Evolutionary conservation across 768 basidiomycete genomes (phyloP).

Genomic region (Flagelloscypha sp.): DNA sequence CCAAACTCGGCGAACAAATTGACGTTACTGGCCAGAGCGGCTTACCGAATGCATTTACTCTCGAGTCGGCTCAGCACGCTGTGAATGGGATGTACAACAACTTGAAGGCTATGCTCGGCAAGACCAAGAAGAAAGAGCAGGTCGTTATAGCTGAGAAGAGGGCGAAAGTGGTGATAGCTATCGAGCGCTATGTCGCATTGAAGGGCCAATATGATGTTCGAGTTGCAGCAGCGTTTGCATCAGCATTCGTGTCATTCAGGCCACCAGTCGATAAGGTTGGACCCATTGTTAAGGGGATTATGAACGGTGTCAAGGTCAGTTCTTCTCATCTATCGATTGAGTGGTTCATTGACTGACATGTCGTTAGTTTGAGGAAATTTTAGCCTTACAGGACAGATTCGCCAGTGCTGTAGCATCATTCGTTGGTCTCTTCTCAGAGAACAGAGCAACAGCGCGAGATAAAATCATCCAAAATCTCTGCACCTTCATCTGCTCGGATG

Average conservation of each 20-base stretch:
- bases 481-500: constrained; percentile 92
- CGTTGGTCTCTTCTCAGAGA: constrained; percentile 75
- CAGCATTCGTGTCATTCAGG: constrained; percentile 82
- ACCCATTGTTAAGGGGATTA: constrained; percentile 92
- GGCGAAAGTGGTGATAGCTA: constrained; percentile 52
- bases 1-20: constrained; percentile 71
- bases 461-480: constrained; percentile 97
- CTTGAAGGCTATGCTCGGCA: constrained; percentile 66
- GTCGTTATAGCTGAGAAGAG: constrained; percentile 71
- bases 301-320: constrained; percentile 92
- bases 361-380: constrained; percentile 74
- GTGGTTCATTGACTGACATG: constrained; percentile 8
- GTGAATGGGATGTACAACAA: constrained; percentile 63
- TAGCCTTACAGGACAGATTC: constrained; percentile 81
- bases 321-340: not conserved
- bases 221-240: constrained; percentile 83
- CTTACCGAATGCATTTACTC: constrained; percentile 67
- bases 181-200: constrained; percentile 72
- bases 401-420: constrained; percentile 83
- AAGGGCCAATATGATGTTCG: constrained; percentile 84
- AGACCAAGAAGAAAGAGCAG: constrained; percentile 73
- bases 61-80: constrained; percentile 66
- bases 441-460: constrained; percentile 77
- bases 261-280: constrained; percentile 89
- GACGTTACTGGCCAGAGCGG: constrained; percentile 63